A percentile compares a stretch with the other conserved stretches of the same genome.
Conservation (phyloP, 768 basidiomycete genomes). For the Macrolepiota fuliginosa region DNA sequence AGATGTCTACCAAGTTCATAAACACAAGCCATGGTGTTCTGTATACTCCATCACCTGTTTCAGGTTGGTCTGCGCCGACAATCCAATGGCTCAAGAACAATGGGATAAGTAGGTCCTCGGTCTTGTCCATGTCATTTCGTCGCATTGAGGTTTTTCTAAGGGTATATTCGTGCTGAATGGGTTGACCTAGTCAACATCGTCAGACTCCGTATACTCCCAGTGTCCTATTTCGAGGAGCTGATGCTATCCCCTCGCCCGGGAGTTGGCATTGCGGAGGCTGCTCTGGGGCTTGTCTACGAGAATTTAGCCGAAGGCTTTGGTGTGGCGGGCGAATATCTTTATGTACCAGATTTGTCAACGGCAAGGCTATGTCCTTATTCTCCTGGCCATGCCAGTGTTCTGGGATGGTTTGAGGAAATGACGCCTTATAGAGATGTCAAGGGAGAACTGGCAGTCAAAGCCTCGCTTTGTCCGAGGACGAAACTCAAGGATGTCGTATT, state of each 20-base stretch:
- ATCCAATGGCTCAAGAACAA: not conserved
- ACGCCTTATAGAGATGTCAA: constrained; percentile 30
- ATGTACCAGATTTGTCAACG: constrained; percentile 53
- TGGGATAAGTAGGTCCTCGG: not conserved
- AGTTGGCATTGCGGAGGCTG: constrained; percentile 41
- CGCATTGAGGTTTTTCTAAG: constrained; percentile 4
- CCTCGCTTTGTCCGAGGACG: constrained; percentile 60
- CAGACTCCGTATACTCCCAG: constrained; percentile 59
- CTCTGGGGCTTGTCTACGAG: constrained; percentile 51
- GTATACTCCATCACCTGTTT: constrained; percentile 4
- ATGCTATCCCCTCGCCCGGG: constrained; percentile 52
- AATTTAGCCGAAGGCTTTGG: constrained; percentile 46
- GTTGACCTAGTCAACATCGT: constrained; percentile 59
- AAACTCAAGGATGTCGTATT: constrained; percentile 47
- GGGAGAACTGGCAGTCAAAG: constrained; percentile 33
- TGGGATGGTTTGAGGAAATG: constrained; percentile 72
- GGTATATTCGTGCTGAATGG: constrained; percentile 64
- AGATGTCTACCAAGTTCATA: not conserved
- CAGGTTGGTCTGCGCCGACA: not conserved
- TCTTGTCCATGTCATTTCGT: too few relatives aligned
- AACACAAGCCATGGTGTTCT: constrained; percentile 2
- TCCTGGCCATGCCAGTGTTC: constrained; percentile 55
- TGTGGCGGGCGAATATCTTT: constrained; percentile 56
- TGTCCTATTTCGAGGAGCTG: constrained; percentile 51
- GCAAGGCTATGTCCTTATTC: constrained; percentile 55